These are phyloP conservation scores for Paramecium caudatum DNA, from an alignment of 73 alveolate species.

Conservation along the genomic window DNA sequence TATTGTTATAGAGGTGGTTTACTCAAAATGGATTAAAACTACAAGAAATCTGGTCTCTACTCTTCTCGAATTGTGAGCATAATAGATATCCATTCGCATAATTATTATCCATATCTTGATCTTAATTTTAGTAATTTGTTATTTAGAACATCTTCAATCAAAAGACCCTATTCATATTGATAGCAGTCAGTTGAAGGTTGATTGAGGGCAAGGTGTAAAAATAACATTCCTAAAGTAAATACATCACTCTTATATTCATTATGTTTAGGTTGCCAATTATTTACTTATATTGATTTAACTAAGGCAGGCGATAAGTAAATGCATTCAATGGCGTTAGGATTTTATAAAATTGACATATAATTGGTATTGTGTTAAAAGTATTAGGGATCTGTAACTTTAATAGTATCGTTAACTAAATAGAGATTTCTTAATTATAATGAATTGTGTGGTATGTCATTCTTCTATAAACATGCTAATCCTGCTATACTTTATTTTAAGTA, in stretches of 20 bases:
- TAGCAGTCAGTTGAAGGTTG: conserved; percentile 68
- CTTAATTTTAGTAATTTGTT: neutral
- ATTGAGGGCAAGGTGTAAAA: conserved; percentile 63
- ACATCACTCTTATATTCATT: conserved; percentile 73
- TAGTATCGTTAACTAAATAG: neutral
- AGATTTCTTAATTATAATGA: neutral
- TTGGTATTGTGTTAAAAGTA: conserved; percentile 28
- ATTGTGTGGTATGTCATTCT: conserved; percentile 35
- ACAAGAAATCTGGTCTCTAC: conserved; percentile 52
- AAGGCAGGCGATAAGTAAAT: conserved; percentile 20
- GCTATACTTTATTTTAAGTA: conserved; percentile 6
- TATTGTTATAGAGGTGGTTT: neutral
- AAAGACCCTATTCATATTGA: conserved; percentile 45
- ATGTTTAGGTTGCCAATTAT: conserved; percentile 70
- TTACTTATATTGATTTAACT: conserved; percentile 10
- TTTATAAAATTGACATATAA: conserved; percentile 22
- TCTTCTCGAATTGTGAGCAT: conserved; percentile 58
- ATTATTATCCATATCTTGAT: neutral
- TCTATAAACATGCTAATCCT: conserved; percentile 50
- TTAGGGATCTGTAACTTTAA: conserved; percentile 44
- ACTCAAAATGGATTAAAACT: neutral
- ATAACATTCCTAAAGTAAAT: conserved; percentile 70
- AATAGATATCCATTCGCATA: neutral
- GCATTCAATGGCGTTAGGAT: conserved; percentile 30
- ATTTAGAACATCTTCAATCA: conserved; percentile 43